These are phyloP conservation scores for Aspergillus biplanus DNA, from an alignment of 495 filamentous ascomycete species.

Conservation along the genomic window DNA sequence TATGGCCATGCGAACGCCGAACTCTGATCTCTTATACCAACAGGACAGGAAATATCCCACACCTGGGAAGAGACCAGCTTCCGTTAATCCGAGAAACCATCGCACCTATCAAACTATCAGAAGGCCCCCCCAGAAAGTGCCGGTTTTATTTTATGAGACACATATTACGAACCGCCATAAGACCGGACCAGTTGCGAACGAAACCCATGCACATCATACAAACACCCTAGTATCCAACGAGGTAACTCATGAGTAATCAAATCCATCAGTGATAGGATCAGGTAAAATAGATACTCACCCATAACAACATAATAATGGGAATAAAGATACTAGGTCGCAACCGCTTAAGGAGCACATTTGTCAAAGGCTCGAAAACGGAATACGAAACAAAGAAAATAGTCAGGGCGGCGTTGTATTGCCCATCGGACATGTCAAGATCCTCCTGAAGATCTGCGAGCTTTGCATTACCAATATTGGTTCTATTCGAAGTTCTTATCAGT, in stretches of 20 bases:
- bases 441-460: constrained; percentile 74
- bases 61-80: constrained; percentile 86
- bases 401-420: constrained; percentile 77
- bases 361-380: constrained; percentile 81
- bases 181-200: constrained; percentile 72
- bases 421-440: constrained; percentile 64
- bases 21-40: constrained; percentile 83
- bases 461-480: constrained; percentile 86
- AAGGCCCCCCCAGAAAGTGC: background rate
- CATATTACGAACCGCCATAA: constrained; percentile 62
- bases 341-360: constrained; percentile 84
- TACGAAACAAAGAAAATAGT: constrained; percentile 95
- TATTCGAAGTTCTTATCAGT: constrained; percentile 34
- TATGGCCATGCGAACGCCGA: constrained; percentile 77
- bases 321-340: constrained; percentile 74
- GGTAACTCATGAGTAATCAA: background rate
- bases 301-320: constrained; percentile 59
- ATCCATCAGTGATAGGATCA: background rate
- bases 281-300: constrained; percentile 38
- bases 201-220: constrained; percentile 86
- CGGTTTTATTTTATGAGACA: background rate
- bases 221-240: constrained; percentile 60
- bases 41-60: constrained; percentile 88
- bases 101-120: constrained; percentile 45
- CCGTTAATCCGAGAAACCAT: constrained; percentile 82